Evolutionary conservation across 1,284 basidiomycete species (phyloP), one percentile per base, ranked within the genome.

Genomic region (Ustilago curta): DNA sequence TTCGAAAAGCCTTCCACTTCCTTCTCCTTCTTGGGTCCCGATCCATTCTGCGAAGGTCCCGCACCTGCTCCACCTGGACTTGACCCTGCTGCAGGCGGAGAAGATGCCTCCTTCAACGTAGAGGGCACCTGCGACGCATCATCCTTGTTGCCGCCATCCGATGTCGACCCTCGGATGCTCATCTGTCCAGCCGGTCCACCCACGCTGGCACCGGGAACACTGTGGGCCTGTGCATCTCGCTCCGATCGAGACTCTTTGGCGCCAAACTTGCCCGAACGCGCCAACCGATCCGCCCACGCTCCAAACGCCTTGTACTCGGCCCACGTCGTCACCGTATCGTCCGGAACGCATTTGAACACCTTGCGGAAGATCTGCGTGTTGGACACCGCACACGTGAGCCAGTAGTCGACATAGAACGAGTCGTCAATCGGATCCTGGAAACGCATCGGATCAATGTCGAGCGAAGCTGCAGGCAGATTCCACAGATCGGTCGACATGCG

Each of bases 321-420:
- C 83, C 83, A 84, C 14, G 82, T 84, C 44, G 72, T 81, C 12
- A 84, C 77, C 42, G 72, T 79, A 56, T 84, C 81, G 60, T 84
- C 83, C 2, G 83, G 83, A 8, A 83, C 77, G 42, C 79, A 79
- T 44, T 79, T 80, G 76, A 84, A 84, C 51, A 84, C 82, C 29
- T 77, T 76, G n/a, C 82, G 67, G 72, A 71, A 84, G 44, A 84
- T 78, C 53, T 74, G 71, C 45, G 81, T 84, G 60, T 84, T 84
- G 69, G 80, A 79, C 35, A 78, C 72, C 1, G 83, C 83, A 7
- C 74, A 66, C 1, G 75, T 73, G 3, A 79, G 58, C 83, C 83
- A 84, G 19, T 78, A 62, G 42, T 80, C 77, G 32, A 79, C 53
- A 59, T 80, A 84, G 62, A 80, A 83, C 25, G 60, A 55, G 25